These are phyloP conservation scores for Zymoseptoria ardabiliae DNA, from an alignment of 2,329 filamentous ascomycete species.

Conservation along the genomic window DNA sequence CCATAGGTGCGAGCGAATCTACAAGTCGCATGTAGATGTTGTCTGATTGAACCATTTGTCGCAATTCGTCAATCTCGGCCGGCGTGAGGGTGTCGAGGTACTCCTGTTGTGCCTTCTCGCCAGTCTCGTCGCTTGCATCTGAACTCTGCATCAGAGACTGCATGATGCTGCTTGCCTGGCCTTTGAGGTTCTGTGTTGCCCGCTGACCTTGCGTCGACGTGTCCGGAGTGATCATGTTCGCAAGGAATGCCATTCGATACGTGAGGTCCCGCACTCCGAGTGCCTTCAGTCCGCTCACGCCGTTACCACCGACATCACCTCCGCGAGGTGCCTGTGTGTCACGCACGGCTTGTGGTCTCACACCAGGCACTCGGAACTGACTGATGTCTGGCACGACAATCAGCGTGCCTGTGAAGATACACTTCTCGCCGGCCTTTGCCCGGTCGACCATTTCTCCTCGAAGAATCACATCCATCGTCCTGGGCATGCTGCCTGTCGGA, in stretches of 20 bases:
- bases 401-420: slow-evolving; percentile 90
- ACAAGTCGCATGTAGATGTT: slow-evolving; percentile 92
- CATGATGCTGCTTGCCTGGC: slow-evolving; percentile 76
- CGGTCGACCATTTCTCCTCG: slow-evolving; percentile 96
- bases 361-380: slow-evolving; percentile 82
- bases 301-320: slow-evolving; percentile 69
- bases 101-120: slow-evolving; percentile 80
- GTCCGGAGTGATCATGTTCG: slow-evolving; percentile 92
- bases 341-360: slow-evolving; percentile 72
- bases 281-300: slow-evolving; percentile 81
- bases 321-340: slow-evolving; percentile 69
- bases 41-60: slow-evolving; percentile 87
- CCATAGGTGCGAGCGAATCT: slow-evolving; percentile 89
- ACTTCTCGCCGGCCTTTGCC: slow-evolving; percentile 95
- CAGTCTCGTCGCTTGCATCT: slow-evolving; percentile 58
- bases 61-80: slow-evolving; percentile 83
- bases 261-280: slow-evolving; percentile 92
- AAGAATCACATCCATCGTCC: slow-evolving; percentile 94
- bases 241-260: slow-evolving; percentile 91
- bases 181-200: slow-evolving; percentile 59
- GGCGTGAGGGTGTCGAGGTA: slow-evolving; percentile 79
- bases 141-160: slow-evolving; percentile 71
- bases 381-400: slow-evolving; percentile 97
- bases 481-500: slow-evolving; percentile 94
- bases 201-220: slow-evolving; percentile 67